Conservation (phyloP, 2,329 filamentous ascomycete genomes). For the Calonectria multiphialidica region DNA sequence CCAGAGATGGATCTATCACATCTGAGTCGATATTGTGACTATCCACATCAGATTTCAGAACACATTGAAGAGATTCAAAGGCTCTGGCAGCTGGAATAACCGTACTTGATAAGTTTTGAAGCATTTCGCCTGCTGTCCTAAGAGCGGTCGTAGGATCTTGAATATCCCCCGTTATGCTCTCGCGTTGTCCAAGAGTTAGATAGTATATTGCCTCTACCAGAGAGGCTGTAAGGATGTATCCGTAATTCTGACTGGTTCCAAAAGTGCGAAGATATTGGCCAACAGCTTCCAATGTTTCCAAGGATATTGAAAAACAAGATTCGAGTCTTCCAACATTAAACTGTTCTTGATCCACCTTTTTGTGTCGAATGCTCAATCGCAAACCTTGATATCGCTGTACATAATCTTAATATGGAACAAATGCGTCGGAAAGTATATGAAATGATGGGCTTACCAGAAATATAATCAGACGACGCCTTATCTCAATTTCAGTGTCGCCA, state of each 20-base stretch:
- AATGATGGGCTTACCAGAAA: not conserved
- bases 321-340: not conserved
- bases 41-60: not conserved
- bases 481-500: not conserved
- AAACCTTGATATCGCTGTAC: not conserved
- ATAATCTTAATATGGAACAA: no score
- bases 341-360: not conserved
- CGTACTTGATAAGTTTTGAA: not conserved
- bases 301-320: not conserved
- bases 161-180: not conserved
- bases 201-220: not conserved
- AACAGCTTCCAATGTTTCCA: not conserved
- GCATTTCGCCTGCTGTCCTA: not conserved
- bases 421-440: no score
- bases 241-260: not conserved
- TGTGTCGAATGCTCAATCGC: not conserved
- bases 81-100: not conserved
- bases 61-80: not conserved
- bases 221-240: not conserved
- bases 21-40: no score
- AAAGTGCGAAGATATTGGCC: not conserved
- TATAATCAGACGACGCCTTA: not conserved
- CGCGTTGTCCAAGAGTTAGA: not conserved
- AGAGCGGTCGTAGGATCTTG: not conserved
- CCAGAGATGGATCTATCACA: no score